A percentile compares a stretch with the other conserved stretches of the same genome.
phyloP scores from a whole-genome alignment of 306 rosid genomes.

The Rubus idaeus region DNA sequence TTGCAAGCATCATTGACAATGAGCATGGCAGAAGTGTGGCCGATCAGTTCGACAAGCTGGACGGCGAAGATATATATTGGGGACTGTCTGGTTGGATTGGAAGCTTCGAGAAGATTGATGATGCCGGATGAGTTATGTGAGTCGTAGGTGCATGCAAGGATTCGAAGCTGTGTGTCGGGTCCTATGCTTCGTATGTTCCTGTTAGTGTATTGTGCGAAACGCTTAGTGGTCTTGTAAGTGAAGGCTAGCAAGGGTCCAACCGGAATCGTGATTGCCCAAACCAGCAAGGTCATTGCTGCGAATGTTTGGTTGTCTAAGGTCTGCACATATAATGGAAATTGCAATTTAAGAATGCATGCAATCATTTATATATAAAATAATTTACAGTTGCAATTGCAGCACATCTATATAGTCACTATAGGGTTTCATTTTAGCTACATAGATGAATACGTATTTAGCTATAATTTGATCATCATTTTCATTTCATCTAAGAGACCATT shows the following conservation, averaged over 20 bases:
- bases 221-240: slow-evolving; percentile 24
- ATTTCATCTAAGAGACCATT: too few species aligned
- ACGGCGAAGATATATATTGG: slow-evolving; percentile 36
- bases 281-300: slow-evolving; percentile 27
- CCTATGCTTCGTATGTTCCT: slow-evolving; percentile 36
- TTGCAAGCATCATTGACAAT: slow-evolving; percentile 43
- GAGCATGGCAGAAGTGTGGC: slow-evolving; percentile 44
- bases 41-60: slow-evolving; percentile 43
- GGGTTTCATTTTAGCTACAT: neutral
- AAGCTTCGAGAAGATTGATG: slow-evolving; percentile 34
- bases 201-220: slow-evolving; percentile 11
- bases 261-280: slow-evolving; percentile 31
- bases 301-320: slow-evolving; percentile 32
- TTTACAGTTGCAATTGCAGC: neutral
- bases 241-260: slow-evolving; percentile 35
- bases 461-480: too few species aligned
- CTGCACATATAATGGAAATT: slow-evolving; percentile 5
- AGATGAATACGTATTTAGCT: neutral
- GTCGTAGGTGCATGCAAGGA: slow-evolving; percentile 40
- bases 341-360: neutral
- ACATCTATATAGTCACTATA: neutral
- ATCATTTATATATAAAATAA: neutral
- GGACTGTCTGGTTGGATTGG: slow-evolving; percentile 37
- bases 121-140: slow-evolving; percentile 36
- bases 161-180: slow-evolving; percentile 30